phyloP scores from a whole-genome alignment of 805 yeast genomes.

The Suhomyces canberraensis region DNA sequence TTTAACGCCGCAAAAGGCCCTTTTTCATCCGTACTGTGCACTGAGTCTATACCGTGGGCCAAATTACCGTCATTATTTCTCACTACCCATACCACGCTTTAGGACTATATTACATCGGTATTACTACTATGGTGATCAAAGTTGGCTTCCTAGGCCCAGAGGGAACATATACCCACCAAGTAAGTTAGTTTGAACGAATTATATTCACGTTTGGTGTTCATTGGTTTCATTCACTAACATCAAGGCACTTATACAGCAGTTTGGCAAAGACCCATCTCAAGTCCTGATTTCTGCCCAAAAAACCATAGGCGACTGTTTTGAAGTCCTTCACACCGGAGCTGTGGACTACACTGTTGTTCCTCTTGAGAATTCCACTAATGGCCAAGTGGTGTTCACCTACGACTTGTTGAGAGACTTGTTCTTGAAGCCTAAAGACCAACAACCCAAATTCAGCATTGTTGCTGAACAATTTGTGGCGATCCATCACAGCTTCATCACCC shows the following conservation, averaged over 20 bases:
- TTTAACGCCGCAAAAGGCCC: not conserved
- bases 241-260: conserved; percentile 51
- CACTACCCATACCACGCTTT: no score
- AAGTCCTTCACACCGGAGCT: conserved; percentile 37
- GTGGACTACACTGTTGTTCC: conserved; percentile 82
- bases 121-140: conserved; percentile 20
- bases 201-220: no score
- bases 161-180: conserved; percentile 94
- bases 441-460: conserved; percentile 46
- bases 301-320: conserved; percentile 62
- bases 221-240: conserved; percentile 14
- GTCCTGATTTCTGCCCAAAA: conserved; percentile 35
- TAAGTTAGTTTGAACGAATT: no score
- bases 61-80: no score
- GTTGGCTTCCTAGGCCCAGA: conserved; percentile 84
- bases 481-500: conserved; percentile 68
- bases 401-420: conserved; percentile 75
- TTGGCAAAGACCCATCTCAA: conserved; percentile 32
- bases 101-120: no score
- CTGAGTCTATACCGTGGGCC: no score
- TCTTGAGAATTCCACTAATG: conserved; percentile 91
- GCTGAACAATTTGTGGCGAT: conserved; percentile 83
- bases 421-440: conserved; percentile 16
- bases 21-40: no score
- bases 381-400: conserved; percentile 83